Percentiles rank a stretch among this genome's conserved stretches.
These are phyloP conservation scores for Termitomyces sp. DNA, from an alignment of 768 basidiomycete species.

Conservation along the genomic window DNA sequence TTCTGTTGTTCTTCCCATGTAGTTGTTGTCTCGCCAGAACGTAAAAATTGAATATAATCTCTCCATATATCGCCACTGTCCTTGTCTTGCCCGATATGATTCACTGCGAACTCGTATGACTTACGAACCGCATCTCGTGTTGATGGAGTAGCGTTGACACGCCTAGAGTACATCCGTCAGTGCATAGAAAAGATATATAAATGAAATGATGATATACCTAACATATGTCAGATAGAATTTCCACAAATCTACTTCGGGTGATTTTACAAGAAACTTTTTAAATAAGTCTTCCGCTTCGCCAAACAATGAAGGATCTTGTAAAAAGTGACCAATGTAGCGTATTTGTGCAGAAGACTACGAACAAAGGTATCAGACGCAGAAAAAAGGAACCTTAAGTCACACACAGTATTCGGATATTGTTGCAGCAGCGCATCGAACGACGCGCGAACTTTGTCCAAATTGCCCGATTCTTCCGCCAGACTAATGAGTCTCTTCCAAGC, in stretches of 20 bases:
- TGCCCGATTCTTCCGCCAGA: slow-evolving; percentile 71
- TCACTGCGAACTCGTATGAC: slow-evolving; percentile 92
- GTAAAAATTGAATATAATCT: slow-evolving; percentile 90
- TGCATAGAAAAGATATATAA: not conserved
- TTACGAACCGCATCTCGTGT: slow-evolving; percentile 78
- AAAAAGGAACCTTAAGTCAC: slow-evolving; percentile 29
- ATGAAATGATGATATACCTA: slow-evolving; percentile 49
- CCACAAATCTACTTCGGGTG: slow-evolving; percentile 89
- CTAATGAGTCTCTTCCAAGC: slow-evolving; percentile 77
- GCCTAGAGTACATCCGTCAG: slow-evolving; percentile 34
- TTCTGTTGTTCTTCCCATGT: slow-evolving; percentile 97
- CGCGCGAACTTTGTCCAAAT: slow-evolving; percentile 75
- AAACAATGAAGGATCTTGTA: slow-evolving; percentile 62
- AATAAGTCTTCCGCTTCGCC: slow-evolving; percentile 85
- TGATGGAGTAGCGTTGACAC: slow-evolving; percentile 60
- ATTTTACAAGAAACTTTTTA: slow-evolving; percentile 78
- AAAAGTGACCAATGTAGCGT: slow-evolving; percentile 76
- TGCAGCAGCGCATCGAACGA: slow-evolving; percentile 82
- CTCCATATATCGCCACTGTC: slow-evolving; percentile 91
- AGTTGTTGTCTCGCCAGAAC: slow-evolving; percentile 71
- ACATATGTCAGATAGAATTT: slow-evolving; percentile 93
- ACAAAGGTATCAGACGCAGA: slow-evolving; percentile 10
- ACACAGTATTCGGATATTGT: slow-evolving; percentile 90
- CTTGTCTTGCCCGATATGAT: slow-evolving; percentile 86
- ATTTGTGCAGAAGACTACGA: slow-evolving; percentile 78